Conservation (phyloP, 192 early-diverging fungal species). For the Podochytrium sp. region DNA sequence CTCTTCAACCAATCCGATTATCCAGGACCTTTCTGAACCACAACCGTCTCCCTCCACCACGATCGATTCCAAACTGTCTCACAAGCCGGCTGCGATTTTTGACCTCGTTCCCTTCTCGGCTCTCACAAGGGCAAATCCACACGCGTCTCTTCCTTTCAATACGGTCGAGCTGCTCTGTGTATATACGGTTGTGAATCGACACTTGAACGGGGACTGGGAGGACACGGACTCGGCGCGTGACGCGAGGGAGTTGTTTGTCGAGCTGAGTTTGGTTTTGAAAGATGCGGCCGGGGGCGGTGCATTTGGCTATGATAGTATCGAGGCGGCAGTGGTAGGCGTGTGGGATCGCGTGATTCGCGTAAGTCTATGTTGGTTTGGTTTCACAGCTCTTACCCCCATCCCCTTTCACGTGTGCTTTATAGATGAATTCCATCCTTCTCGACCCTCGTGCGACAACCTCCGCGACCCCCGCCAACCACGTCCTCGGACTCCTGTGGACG, state of each 20-base stretch:
- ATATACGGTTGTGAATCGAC: conserved; percentile 18
- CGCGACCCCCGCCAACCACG: not conserved
- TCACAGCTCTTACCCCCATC: no score
- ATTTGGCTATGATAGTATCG: conserved; percentile 12
- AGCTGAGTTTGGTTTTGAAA: not conserved
- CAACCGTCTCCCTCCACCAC: not conserved
- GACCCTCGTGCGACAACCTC: not conserved
- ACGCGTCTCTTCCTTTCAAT: conserved; percentile 14
- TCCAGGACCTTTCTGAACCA: not conserved
- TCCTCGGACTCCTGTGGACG: not conserved
- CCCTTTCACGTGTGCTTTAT: not conserved
- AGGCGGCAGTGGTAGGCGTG: not conserved
- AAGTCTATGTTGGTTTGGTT: not conserved
- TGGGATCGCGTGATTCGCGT: conserved; percentile 17
- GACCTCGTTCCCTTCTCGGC: conserved; percentile 16
- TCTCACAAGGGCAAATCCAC: conserved; percentile 2
- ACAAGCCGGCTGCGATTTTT: not conserved
- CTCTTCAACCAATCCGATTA: not conserved
- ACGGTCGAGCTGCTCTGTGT: conserved; percentile 14
- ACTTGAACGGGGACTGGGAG: conserved; percentile 16
- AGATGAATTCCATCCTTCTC: not conserved
- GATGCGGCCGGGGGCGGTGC: not conserved
- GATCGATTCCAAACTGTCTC: not conserved
- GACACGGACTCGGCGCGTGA: not conserved
- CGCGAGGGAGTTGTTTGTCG: not conserved